Evolutionary conservation across 2,329 filamentous ascomycete genomes (phyloP).

Genomic region (Rhexocercosporidium sp.): DNA sequence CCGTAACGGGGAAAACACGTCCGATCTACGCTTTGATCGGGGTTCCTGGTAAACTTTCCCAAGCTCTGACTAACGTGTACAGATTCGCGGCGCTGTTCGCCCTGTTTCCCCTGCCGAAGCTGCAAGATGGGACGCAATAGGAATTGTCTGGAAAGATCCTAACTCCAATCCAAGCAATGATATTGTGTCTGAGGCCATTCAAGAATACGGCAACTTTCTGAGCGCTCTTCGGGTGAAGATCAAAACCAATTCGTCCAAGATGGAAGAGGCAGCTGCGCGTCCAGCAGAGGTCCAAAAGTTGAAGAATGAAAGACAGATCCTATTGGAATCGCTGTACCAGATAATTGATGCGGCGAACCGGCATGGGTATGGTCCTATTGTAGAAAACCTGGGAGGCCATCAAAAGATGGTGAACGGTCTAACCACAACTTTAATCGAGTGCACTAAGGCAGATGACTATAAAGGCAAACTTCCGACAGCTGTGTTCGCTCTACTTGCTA

Average conservation of each 20-base stretch:
- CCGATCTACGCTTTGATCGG: not conserved
- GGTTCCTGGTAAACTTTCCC: not conserved
- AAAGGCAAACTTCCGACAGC: conserved; percentile 59
- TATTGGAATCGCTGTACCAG: conserved; percentile 55
- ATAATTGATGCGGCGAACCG: conserved; percentile 59
- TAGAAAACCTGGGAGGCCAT: conserved; percentile 63
- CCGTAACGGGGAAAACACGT: not conserved
- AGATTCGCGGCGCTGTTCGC: conserved; percentile 39
- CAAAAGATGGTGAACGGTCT: conserved; percentile 61
- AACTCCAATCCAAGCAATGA: conserved; percentile 38
- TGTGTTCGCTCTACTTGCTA: conserved; percentile 65
- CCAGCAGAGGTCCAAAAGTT: conserved; percentile 44
- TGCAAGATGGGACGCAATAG: conserved; percentile 59
- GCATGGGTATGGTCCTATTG: conserved; percentile 59
- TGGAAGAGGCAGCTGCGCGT: conserved; percentile 34
- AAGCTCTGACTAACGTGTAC: conserved; percentile 1
- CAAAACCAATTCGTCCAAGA: conserved; percentile 37
- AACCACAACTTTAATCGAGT: conserved; percentile 59
- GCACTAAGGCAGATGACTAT: conserved; percentile 58
- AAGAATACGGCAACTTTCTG: conserved; percentile 41
- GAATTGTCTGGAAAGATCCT: conserved; percentile 53
- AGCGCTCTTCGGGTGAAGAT: conserved; percentile 39
- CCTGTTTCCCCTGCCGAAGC: conserved; percentile 53
- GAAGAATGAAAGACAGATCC: conserved; percentile 49
- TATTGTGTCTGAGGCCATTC: conserved; percentile 39